These are phyloP conservation scores for Ophiostoma piceae DNA, from an alignment of 2,329 filamentous ascomycete genomes.

Conservation along the genomic window DNA sequence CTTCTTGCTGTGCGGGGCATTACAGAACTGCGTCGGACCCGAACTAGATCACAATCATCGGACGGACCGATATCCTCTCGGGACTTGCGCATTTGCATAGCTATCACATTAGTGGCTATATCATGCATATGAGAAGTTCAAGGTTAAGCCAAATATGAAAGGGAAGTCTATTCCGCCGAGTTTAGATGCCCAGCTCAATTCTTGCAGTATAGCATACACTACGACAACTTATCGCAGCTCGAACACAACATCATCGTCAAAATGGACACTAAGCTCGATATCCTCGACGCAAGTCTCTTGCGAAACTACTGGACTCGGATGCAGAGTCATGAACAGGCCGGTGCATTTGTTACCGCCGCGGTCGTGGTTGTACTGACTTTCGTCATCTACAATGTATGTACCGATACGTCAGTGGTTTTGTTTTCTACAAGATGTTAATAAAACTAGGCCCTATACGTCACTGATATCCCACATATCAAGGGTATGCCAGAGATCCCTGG, in stretches of 20 bases:
- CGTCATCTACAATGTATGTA: constrained; percentile 23
- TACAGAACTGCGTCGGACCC: neutral
- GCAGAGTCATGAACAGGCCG: constrained; percentile 24
- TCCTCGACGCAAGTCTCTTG: constrained; percentile 18
- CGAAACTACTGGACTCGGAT: constrained; percentile 22
- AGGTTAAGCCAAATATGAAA: neutral
- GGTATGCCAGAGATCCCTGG: constrained; percentile 57
- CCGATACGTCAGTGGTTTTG: neutral
- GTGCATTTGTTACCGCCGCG: constrained; percentile 19
- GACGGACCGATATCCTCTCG: constrained; percentile 1
- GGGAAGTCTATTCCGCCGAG: neutral
- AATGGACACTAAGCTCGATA: constrained; percentile 23
- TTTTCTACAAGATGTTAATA: neutral
- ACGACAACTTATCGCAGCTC: neutral
- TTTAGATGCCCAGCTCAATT: neutral
- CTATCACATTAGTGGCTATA: neutral
- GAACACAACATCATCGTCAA: neutral
- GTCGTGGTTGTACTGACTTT: constrained; percentile 21
- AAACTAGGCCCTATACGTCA: constrained; percentile 36
- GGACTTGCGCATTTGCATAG: neutral
- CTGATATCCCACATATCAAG: constrained; percentile 57
- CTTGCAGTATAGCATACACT: neutral
- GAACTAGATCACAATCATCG: neutral
- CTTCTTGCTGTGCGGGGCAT: neutral
- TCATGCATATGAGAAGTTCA: neutral